Evolutionary conservation across 805 yeast genomes (phyloP).

Genomic region (Komagataella mondaviorum): DNA sequence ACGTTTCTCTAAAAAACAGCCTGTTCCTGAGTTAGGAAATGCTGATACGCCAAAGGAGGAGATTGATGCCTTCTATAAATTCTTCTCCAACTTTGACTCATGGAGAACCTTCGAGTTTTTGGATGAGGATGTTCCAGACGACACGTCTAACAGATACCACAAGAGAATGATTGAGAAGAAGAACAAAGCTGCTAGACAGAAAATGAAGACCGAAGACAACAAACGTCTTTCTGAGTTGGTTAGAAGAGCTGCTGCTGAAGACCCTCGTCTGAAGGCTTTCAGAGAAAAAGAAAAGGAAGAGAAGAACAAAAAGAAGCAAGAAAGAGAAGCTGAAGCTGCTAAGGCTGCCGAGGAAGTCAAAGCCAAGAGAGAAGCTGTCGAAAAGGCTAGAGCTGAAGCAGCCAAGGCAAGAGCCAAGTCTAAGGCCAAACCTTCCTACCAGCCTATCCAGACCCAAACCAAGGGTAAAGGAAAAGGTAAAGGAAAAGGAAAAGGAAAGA

Average conservation of each 20-base stretch:
- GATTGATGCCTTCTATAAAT: constrained; percentile 78
- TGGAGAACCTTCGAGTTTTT: constrained; percentile 98
- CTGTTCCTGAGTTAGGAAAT: constrained; percentile 75
- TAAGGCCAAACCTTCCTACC: constrained; percentile 16
- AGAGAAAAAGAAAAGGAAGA: constrained; percentile 91
- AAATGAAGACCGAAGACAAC: constrained; percentile 95
- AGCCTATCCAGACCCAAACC: constrained; percentile 91
- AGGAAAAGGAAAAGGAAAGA: constrained; percentile 10
- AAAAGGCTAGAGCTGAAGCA: constrained; percentile 61
- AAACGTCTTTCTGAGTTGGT: constrained; percentile 77
- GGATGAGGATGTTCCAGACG: constrained; percentile 99
- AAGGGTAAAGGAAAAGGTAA: constrained; percentile 86
- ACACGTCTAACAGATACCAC: constrained; percentile 97
- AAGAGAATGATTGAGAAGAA: constrained; percentile 97
- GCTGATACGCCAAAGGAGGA: constrained; percentile 57
- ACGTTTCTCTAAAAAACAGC: constrained; percentile 84
- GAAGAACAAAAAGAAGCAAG: constrained; percentile 94
- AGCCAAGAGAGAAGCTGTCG: constrained; percentile 80
- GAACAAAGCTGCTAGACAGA: constrained; percentile 92
- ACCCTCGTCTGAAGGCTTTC: constrained; percentile 89
- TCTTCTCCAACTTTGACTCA: constrained; percentile 90
- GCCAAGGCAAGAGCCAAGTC: constrained; percentile 46
- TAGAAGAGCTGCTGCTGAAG: constrained; percentile 79
- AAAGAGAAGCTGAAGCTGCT: constrained; percentile 94
- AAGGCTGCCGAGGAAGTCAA: constrained; percentile 90